Conservation (phyloP, 192 early-diverging fungal genomes). For the Podila clonocystis region DNA sequence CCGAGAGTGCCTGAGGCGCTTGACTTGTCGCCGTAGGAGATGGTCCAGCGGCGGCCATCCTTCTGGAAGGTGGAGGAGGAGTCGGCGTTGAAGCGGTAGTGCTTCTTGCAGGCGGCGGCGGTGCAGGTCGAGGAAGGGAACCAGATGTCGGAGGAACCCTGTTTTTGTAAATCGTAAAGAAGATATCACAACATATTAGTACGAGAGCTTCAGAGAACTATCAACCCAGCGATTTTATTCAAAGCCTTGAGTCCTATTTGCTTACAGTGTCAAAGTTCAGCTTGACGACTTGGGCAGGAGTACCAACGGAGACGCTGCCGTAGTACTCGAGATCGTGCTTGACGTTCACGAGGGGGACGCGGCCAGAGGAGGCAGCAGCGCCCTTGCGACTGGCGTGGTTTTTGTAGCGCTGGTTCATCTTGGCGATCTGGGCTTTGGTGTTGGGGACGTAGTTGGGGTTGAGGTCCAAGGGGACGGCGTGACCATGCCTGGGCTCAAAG, state of each 20-base stretch:
- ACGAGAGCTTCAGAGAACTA: neutral
- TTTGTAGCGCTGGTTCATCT: conserved; percentile 17
- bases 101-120: conserved; percentile 52
- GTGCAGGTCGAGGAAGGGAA: conserved; percentile 61
- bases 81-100: conserved; percentile 57
- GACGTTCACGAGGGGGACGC: conserved; percentile 40
- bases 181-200: neutral
- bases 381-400: conserved; percentile 1
- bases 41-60: conserved; percentile 67
- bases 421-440: conserved; percentile 22
- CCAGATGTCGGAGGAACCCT: conserved; percentile 70
- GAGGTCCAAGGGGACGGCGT: conserved; percentile 13
- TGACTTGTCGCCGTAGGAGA: conserved; percentile 74
- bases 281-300: conserved; percentile 70
- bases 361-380: neutral
- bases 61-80: conserved; percentile 63
- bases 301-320: conserved; percentile 66
- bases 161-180: neutral
- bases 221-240: neutral
- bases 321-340: conserved; percentile 67
- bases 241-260: neutral
- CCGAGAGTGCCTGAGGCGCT: conserved; percentile 52
- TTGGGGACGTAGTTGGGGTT: conserved; percentile 25
- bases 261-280: conserved; percentile 61
- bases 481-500: neutral